Percentiles rank a stretch among this genome's conserved stretches.
These are phyloP conservation scores for Mucor mucedo DNA, from an alignment of 371 early-diverging fungal genomes.

Conservation along the genomic window DNA sequence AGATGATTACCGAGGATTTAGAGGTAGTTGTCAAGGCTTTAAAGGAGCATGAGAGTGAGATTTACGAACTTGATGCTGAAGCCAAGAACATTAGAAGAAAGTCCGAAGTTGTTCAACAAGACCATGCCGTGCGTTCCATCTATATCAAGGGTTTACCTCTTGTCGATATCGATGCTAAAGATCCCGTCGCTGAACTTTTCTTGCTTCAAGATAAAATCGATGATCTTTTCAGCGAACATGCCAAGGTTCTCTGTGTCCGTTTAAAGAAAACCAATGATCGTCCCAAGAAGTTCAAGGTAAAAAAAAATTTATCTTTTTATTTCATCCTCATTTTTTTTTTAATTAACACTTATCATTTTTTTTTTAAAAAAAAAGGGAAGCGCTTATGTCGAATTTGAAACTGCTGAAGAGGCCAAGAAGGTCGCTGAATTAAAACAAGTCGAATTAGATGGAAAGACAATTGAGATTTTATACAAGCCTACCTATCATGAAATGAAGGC, in stretches of 20 bases:
- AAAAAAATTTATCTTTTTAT: neutral
- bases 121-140: conserved; percentile 58
- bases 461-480: conserved; percentile 42
- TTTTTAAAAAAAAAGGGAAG: conserved; percentile 44
- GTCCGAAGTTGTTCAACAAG: conserved; percentile 45
- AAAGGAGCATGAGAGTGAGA: conserved; percentile 49
- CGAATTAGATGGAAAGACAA: conserved; percentile 59
- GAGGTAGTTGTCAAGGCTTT: conserved; percentile 62
- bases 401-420: conserved; percentile 57
- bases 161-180: conserved; percentile 36
- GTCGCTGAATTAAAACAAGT: conserved; percentile 49
- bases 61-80: conserved; percentile 66
- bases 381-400: conserved; percentile 66
- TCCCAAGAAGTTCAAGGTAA: conserved; percentile 51
- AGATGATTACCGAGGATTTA: conserved; percentile 58
- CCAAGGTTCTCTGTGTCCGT: conserved; percentile 62
- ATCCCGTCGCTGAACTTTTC: conserved; percentile 44
- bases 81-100: conserved; percentile 67
- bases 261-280: conserved; percentile 62
- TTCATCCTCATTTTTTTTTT: neutral
- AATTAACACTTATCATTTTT: neutral
- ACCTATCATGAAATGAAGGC: conserved; percentile 27
- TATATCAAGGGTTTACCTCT: conserved; percentile 70
- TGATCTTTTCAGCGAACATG: conserved; percentile 55
- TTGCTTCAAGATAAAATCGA: conserved; percentile 65